Evolutionary conservation across 2,329 filamentous ascomycete genomes (phyloP).

Genomic region (Fusarium solani-melongenae): DNA sequence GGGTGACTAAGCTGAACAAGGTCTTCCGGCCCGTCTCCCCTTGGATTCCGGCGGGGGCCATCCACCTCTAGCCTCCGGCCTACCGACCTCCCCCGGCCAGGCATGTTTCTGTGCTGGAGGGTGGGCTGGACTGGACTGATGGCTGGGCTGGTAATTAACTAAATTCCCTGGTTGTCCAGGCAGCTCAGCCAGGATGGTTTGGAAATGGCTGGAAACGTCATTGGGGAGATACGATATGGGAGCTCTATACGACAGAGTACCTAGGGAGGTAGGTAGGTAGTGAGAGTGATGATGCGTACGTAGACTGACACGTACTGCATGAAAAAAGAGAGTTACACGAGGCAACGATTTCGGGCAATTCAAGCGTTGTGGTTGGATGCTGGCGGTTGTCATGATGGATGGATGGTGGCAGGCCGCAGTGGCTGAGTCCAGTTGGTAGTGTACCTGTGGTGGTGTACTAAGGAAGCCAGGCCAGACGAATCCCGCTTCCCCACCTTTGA

Average conservation of each 20-base stretch:
- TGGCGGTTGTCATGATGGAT: background rate
- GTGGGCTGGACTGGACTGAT: background rate
- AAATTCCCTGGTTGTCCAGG: background rate
- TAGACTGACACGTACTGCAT: background rate
- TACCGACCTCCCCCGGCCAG: background rate
- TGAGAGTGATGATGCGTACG: slow-evolving; percentile 4
- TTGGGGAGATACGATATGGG: background rate
- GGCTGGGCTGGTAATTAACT: background rate
- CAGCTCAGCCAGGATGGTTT: background rate
- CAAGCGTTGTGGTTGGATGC: background rate
- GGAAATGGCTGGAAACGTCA: slow-evolving; percentile 1
- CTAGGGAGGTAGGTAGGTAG: background rate
- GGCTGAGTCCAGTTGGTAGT: background rate
- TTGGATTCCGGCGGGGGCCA: background rate
- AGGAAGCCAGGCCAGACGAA: background rate
- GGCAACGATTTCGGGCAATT: background rate
- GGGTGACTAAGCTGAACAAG: background rate
- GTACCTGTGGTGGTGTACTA: background rate
- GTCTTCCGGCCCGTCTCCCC: background rate
- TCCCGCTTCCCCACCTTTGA: slow-evolving; percentile 2
- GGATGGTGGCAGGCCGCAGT: background rate
- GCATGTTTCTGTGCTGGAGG: background rate
- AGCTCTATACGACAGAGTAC: background rate
- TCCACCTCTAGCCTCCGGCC: background rate
- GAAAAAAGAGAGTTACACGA: background rate